These are phyloP conservation scores for Yarrowia sp. DNA, from an alignment of 805 yeast species.

Conservation along the genomic window DNA sequence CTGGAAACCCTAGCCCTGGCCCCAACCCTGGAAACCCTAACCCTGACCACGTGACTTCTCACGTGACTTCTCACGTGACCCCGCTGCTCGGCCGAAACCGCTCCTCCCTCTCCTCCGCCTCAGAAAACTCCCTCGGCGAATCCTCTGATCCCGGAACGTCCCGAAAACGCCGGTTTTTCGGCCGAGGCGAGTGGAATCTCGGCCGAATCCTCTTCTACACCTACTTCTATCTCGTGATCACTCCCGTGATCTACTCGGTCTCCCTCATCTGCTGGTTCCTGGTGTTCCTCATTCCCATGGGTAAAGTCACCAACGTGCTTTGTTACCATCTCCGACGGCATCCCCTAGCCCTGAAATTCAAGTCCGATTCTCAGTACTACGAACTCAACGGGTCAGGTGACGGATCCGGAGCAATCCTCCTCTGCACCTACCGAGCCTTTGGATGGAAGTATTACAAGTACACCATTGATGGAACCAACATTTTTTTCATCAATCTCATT, in stretches of 20 bases:
- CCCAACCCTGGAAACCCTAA: neutral
- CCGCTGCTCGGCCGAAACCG: slow-evolving; percentile 26
- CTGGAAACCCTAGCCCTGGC: slow-evolving; percentile 41
- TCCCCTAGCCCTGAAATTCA: slow-evolving; percentile 86
- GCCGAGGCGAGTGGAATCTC: slow-evolving; percentile 88
- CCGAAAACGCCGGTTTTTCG: slow-evolving; percentile 66
- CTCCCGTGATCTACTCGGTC: slow-evolving; percentile 67
- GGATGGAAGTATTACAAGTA: slow-evolving; percentile 95
- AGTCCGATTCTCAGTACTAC: slow-evolving; percentile 52
- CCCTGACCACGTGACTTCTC: slow-evolving; percentile 25
- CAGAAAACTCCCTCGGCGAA: slow-evolving; percentile 27
- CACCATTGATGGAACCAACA: slow-evolving; percentile 95
- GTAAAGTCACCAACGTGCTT: slow-evolving; percentile 72
- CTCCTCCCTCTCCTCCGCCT: slow-evolving; percentile 2
- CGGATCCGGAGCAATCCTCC: slow-evolving; percentile 62
- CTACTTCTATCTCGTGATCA: slow-evolving; percentile 70
- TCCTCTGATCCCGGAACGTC: neutral
- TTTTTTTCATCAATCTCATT: slow-evolving; percentile 85
- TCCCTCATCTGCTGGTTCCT: slow-evolving; percentile 75
- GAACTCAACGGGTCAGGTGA: slow-evolving; percentile 50
- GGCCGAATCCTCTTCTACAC: slow-evolving; percentile 81
- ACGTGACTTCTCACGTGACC: slow-evolving; percentile 4
- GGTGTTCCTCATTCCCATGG: slow-evolving; percentile 93
- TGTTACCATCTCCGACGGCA: slow-evolving; percentile 83
- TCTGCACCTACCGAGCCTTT: slow-evolving; percentile 91